Conservation (phyloP, 805 yeast genomes). For the Candida incommunis region DNA sequence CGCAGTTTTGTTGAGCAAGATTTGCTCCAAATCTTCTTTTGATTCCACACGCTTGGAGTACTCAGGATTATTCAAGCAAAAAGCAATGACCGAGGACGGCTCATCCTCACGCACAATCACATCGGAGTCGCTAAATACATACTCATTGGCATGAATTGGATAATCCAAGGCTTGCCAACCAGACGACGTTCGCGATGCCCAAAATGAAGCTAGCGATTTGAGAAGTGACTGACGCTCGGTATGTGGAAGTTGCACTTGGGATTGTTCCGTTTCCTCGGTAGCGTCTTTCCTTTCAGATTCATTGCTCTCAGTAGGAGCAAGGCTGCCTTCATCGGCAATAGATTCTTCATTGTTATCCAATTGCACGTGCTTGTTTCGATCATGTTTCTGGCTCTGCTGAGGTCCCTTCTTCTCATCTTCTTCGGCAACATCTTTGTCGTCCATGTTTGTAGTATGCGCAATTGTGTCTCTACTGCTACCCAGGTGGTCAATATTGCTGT, state of each 20-base stretch:
- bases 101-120: constrained; percentile 93
- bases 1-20: constrained; percentile 70
- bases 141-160: constrained; percentile 71
- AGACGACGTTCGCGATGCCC: constrained; percentile 96
- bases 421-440: neutral
- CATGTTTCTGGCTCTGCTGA: neutral
- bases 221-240: constrained; percentile 60
- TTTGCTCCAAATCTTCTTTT: constrained; percentile 38
- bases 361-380: neutral
- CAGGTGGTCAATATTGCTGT: neutral
- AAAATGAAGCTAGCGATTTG: constrained; percentile 74
- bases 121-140: constrained; percentile 84
- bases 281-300: neutral
- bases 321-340: neutral
- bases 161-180: constrained; percentile 87
- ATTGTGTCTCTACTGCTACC: neutral
- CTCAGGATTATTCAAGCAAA: constrained; percentile 77
- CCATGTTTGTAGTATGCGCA: neutral
- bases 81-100: constrained; percentile 87
- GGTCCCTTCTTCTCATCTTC: neutral
- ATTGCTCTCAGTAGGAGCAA: neutral
- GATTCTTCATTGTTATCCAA: neutral
- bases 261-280: neutral
- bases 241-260: neutral
- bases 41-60: constrained; percentile 49